Percentiles rank a stretch among this genome's conserved stretches.
Evolutionary conservation across 495 filamentous ascomycete species (phyloP).

Genomic region (Aspergillus asperescens): DNA sequence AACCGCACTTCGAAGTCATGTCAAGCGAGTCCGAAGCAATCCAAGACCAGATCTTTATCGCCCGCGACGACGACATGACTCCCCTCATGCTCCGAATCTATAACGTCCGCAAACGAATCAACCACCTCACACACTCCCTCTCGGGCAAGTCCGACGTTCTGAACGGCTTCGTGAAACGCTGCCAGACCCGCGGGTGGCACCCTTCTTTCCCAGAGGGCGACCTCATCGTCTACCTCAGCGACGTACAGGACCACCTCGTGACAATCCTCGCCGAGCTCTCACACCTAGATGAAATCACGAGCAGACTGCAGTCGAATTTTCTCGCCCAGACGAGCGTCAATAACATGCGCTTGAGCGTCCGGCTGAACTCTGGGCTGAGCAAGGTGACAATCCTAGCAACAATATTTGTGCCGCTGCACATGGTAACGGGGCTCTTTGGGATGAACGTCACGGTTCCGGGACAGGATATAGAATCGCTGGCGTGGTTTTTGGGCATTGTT

Average conservation of each 20-base stretch:
- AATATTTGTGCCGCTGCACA: slow-evolving; percentile 85
- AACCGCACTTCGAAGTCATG: slow-evolving; percentile 68
- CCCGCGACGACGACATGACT: slow-evolving; percentile 75
- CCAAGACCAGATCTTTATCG: slow-evolving; percentile 86
- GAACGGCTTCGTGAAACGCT: slow-evolving; percentile 92
- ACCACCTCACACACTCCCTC: slow-evolving; percentile 78
- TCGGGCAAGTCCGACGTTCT: slow-evolving; percentile 93
- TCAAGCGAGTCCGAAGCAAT: slow-evolving; percentile 80
- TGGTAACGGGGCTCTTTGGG: slow-evolving; percentile 86
- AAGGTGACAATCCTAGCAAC: slow-evolving; percentile 92
- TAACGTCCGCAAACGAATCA: slow-evolving; percentile 80
- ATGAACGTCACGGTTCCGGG: slow-evolving; percentile 93
- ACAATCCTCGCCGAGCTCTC: slow-evolving; percentile 86
- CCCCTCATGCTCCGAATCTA: slow-evolving; percentile 76
- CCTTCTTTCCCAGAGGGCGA: slow-evolving; percentile 82
- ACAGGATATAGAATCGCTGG: slow-evolving; percentile 44
- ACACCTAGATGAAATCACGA: slow-evolving; percentile 93
- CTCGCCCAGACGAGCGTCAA: slow-evolving; percentile 86
- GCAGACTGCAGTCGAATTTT: slow-evolving; percentile 82
- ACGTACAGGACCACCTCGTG: slow-evolving; percentile 97
- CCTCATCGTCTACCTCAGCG: slow-evolving; percentile 84
- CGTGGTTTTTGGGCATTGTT: slow-evolving; percentile 74
- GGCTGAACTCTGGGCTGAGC: slow-evolving; percentile 69
- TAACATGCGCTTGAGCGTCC: slow-evolving; percentile 68
- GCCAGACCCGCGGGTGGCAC: slow-evolving; percentile 73